Conservation (phyloP, 192 early-diverging fungal genomes). For the Obelidium mucronatum region DNA sequence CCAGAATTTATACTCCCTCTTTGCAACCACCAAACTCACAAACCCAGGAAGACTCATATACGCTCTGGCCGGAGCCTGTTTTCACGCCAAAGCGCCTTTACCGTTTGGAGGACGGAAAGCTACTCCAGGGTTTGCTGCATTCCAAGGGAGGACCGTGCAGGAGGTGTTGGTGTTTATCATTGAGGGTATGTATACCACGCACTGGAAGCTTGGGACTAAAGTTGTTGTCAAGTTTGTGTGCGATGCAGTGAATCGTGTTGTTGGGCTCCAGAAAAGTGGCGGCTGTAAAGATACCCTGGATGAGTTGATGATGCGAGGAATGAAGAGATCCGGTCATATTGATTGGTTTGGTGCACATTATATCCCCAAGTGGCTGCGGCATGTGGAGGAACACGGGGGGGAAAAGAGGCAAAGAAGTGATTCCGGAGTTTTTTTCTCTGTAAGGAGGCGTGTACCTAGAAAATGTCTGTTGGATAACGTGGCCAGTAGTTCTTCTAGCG, state of each 20-base stretch:
- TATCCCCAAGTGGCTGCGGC: not conserved
- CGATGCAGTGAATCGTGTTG: not conserved
- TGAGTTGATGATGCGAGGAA: slow-evolving; percentile 7
- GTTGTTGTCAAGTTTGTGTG: not conserved
- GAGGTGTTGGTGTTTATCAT: not conserved
- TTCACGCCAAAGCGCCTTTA: not conserved
- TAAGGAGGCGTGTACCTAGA: too few relatives aligned
- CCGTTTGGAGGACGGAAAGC: not conserved
- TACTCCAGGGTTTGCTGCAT: not conserved
- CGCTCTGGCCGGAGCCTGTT: not conserved
- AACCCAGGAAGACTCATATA: not conserved
- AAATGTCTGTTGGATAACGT: too few relatives aligned
- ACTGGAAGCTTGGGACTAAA: not conserved
- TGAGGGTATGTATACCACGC: not conserved
- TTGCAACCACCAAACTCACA: not conserved
- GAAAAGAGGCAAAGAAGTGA: too few relatives aligned
- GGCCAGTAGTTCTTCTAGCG: too few relatives aligned
- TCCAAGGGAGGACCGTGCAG: not conserved
- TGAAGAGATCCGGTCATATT: not conserved
- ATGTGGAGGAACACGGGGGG: not conserved
- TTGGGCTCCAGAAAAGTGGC: not conserved
- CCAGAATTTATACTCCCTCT: too few relatives aligned
- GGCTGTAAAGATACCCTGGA: not conserved
- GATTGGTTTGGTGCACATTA: slow-evolving; percentile 9
- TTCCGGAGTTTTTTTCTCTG: too few relatives aligned